Conservation (phyloP, 805 yeast genomes). For the Grigorovia transvaalensis region DNA sequence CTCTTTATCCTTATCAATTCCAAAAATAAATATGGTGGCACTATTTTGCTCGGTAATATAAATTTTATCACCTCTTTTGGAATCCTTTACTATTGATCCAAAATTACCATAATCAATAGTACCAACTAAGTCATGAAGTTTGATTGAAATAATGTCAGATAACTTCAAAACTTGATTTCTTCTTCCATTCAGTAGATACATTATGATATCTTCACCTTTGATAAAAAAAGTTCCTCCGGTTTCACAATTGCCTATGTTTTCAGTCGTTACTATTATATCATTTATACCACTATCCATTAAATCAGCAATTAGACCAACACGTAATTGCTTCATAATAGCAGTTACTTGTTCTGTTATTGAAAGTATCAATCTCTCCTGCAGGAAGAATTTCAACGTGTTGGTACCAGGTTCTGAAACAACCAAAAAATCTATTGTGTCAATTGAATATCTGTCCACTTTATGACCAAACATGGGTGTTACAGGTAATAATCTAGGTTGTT, state of each 20-base stretch:
- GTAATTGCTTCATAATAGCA: conserved; percentile 12
- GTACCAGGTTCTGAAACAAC: conserved; percentile 44
- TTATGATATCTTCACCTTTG: conserved; percentile 9
- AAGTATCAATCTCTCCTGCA: conserved; percentile 21
- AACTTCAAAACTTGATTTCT: conserved; percentile 2
- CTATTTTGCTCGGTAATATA: conserved; percentile 15
- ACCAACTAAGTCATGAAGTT: conserved; percentile 6
- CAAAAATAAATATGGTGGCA: conserved; percentile 14
- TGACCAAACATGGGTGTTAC: conserved; percentile 33
- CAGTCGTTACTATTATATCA: conserved; percentile 38
- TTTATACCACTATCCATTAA: conserved; percentile 31
- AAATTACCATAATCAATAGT: conserved; percentile 12
- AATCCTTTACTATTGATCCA: conserved; percentile 12
- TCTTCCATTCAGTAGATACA: conserved; percentile 5
- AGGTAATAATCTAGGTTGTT: conserved; percentile 1
- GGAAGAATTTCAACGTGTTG: conserved; percentile 32
- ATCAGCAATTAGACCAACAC: conserved; percentile 32
- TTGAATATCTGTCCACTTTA: conserved; percentile 23
- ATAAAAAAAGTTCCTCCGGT: conserved; percentile 12
- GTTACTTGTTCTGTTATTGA: conserved; percentile 8
- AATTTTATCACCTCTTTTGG: conserved; percentile 6
- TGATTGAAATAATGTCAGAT: conserved; percentile 3
- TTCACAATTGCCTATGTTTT: conserved; percentile 30
- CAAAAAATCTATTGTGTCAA: conserved; percentile 29
- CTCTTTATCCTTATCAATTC: background rate